These are phyloP conservation scores for Zygosaccharomyces pseudobailii DNA, from an alignment of 1,139 yeast genomes.

Conservation along the genomic window DNA sequence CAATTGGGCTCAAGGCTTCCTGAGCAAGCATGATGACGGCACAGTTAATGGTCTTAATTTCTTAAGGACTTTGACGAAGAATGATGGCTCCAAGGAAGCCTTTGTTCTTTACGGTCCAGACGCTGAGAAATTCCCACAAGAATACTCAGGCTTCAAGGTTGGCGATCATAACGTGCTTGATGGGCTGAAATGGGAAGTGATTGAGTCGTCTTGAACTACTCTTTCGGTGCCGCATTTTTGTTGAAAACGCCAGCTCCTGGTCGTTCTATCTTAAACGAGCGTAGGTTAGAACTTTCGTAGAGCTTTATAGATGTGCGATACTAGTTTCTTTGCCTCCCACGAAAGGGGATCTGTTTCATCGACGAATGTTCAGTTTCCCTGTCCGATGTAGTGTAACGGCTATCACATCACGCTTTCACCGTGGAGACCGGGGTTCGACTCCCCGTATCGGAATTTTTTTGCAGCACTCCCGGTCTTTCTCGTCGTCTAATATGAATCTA, in stretches of 20 bases:
- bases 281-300: not conserved
- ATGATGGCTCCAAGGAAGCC: slow-evolving; percentile 13
- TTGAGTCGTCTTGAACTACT: slow-evolving; percentile 23
- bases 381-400: slow-evolving; percentile 27
- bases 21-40: slow-evolving; percentile 37
- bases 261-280: too few relatives aligned
- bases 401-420: slow-evolving; percentile 29
- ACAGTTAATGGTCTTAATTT: slow-evolving; percentile 24
- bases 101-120: slow-evolving; percentile 32
- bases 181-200: slow-evolving; percentile 30
- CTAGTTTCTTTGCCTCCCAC: too few relatives aligned
- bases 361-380: not conserved
- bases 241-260: not conserved
- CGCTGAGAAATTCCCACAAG: slow-evolving; percentile 30
- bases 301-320: not conserved
- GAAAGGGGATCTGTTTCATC: too few relatives aligned
- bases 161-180: slow-evolving; percentile 24
- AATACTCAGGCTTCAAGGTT: slow-evolving; percentile 18
- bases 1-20: slow-evolving; percentile 50
- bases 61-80: slow-evolving; percentile 24
- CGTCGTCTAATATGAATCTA: too few relatives aligned
- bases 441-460: slow-evolving; percentile 28
- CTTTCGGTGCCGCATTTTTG: not conserved
- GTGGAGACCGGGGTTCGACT: slow-evolving; percentile 33
- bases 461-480: too few relatives aligned